Percentiles rank a stretch among this genome's conserved stretches.
These are phyloP conservation scores for Ceratocystis colombiana DNA, from an alignment of 2,329 filamentous ascomycete species.

Conservation along the genomic window DNA sequence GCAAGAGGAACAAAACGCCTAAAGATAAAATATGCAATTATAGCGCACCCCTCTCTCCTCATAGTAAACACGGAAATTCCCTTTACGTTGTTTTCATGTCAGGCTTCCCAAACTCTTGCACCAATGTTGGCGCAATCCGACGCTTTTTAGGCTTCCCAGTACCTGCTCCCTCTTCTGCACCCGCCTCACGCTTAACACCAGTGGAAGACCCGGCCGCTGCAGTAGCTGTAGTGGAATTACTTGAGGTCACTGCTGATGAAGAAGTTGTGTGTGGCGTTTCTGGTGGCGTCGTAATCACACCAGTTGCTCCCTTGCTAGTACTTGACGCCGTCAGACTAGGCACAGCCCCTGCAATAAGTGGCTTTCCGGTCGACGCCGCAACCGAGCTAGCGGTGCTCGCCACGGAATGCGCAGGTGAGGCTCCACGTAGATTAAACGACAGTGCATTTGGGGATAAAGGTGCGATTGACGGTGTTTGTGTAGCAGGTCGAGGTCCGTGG, in stretches of 20 bases:
- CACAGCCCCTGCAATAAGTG: conserved; percentile 65
- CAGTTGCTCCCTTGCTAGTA: conserved; percentile 49
- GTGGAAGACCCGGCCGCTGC: conserved; percentile 26
- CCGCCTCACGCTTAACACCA: conserved; percentile 48
- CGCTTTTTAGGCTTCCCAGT: conserved; percentile 54
- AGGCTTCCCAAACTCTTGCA: conserved; percentile 20
- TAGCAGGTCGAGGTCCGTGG: conserved; percentile 39
- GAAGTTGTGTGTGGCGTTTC: conserved; percentile 60
- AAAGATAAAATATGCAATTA: background rate
- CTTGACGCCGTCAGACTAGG: conserved; percentile 66
- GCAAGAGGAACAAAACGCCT: background rate
- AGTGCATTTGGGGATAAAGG: conserved; percentile 47
- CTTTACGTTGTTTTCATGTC: conserved; percentile 11
- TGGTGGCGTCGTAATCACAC: conserved; percentile 80
- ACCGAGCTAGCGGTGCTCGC: conserved; percentile 56
- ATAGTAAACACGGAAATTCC: background rate
- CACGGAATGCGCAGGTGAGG: conserved; percentile 35
- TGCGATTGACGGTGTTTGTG: conserved; percentile 69
- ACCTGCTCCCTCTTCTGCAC: conserved; percentile 46
- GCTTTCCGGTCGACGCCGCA: conserved; percentile 22
- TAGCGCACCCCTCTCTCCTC: conserved; percentile 1
- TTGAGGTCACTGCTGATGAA: background rate
- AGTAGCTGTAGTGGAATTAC: background rate
- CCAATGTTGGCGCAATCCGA: conserved; percentile 54
- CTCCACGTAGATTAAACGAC: conserved; percentile 26